These are phyloP conservation scores for Fusarium luffae DNA, from an alignment of 2,329 filamentous ascomycete species.

Conservation along the genomic window DNA sequence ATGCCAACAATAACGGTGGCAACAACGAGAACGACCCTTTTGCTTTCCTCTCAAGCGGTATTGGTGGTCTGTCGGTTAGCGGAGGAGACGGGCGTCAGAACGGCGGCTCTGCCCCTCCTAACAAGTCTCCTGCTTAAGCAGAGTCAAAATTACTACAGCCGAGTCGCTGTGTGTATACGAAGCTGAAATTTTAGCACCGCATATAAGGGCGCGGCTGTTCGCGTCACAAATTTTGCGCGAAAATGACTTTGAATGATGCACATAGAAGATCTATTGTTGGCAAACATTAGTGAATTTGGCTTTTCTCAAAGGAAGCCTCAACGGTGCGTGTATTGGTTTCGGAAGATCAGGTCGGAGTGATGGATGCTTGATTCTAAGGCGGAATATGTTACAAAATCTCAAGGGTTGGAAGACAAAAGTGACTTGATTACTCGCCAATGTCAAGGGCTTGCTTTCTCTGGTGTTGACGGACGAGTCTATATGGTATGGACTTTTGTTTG, in stretches of 20 bases:
- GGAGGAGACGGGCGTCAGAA: conserved; percentile 73
- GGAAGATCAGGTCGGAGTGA: conserved; percentile 54
- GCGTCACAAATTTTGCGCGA: conserved; percentile 45
- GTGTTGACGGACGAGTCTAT: conserved; percentile 47
- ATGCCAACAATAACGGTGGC: conserved; percentile 74
- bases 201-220: conserved; percentile 36
- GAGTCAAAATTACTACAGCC: conserved; percentile 33
- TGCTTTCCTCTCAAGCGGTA: conserved; percentile 80
- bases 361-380: conserved; percentile 52
- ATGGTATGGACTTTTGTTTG: conserved; percentile 49
- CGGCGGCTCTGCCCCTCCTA: conserved; percentile 65
- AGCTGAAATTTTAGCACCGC: conserved; percentile 42
- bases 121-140: conserved; percentile 69
- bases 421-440: conserved; percentile 48
- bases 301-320: conserved; percentile 54
- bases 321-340: conserved; percentile 51
- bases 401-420: conserved; percentile 56
- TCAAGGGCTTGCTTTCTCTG: conserved; percentile 47
- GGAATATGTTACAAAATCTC: conserved; percentile 51
- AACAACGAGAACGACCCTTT: conserved; percentile 79
- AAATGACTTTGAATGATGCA: conserved; percentile 56
- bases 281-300: conserved; percentile 57
- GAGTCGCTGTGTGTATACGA: conserved; percentile 45
- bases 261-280: conserved; percentile 60
- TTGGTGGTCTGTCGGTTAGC: conserved; percentile 77